phyloP scores from a whole-genome alignment of 768 basidiomycete genomes.

The Daedaleopsis nitida region DNA sequence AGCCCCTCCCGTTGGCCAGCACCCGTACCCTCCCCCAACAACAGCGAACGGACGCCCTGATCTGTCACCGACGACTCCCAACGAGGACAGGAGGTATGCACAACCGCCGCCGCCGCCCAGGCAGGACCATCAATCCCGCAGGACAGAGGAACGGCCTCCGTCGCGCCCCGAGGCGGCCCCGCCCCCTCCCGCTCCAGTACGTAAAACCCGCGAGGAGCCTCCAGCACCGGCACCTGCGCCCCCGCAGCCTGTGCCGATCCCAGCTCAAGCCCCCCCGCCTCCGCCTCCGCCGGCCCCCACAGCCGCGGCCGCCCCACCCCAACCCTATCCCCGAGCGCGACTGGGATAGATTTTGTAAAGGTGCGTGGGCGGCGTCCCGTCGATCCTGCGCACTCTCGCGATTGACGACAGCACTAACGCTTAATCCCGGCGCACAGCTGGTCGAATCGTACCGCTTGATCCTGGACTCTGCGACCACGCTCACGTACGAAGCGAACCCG shows the following conservation, averaged over 20 bases:
- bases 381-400: neutral
- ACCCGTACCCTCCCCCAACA: neutral
- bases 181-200: constrained; percentile 18
- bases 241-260: constrained; percentile 1
- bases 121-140: constrained; percentile 15
- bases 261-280: neutral
- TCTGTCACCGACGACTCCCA: constrained; percentile 3
- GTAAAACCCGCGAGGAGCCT: constrained; percentile 19
- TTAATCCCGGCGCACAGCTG: constrained; percentile 32
- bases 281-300: neutral
- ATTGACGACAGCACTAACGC: too few species aligned
- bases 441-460: constrained; percentile 47
- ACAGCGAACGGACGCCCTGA: constrained; percentile 10
- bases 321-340: constrained; percentile 21
- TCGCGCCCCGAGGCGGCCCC: constrained; percentile 16
- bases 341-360: constrained; percentile 43
- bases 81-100: constrained; percentile 20
- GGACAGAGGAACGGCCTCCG: constrained; percentile 26
- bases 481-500: constrained; percentile 27
- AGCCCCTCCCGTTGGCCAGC: constrained; percentile 13
- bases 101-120: constrained; percentile 18
- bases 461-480: constrained; percentile 40
- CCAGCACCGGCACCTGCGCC: constrained; percentile 16
- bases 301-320: constrained; percentile 29
- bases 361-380: constrained; percentile 24